These are phyloP conservation scores for Elaeis guineensis DNA, from an alignment of 176 grass and related monocot species.

Conservation along the genomic window DNA sequence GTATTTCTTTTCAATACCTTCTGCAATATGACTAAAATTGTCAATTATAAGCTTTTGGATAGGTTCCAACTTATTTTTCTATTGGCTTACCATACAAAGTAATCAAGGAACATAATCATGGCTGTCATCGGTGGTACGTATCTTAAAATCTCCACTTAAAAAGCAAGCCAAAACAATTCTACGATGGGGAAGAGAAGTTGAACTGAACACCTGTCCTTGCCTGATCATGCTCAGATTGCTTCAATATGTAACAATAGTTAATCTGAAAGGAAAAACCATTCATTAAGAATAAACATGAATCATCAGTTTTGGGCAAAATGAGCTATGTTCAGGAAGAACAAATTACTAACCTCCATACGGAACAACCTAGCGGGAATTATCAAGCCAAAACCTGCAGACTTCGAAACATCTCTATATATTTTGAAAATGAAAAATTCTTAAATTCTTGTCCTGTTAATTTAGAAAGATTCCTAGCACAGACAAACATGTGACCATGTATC, in stretches of 20 bases:
- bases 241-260: slow-evolving; percentile 88
- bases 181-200: slow-evolving; percentile 67
- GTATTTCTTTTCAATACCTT: too few species aligned
- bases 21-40: too few species aligned
- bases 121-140: too few species aligned
- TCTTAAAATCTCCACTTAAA: too few species aligned
- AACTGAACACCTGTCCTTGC: slow-evolving; percentile 86
- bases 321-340: neutral
- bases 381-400: slow-evolving; percentile 77
- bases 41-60: too few species aligned
- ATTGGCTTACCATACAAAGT: too few species aligned
- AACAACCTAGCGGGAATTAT: slow-evolving; percentile 81
- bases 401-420: slow-evolving; percentile 45
- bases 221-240: slow-evolving; percentile 67
- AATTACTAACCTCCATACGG: slow-evolving; percentile 58
- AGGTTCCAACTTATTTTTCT: too few species aligned
- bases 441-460: slow-evolving; percentile 54
- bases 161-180: too few species aligned
- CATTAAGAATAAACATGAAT: too few species aligned
- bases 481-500: slow-evolving; percentile 73
- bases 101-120: too few species aligned
- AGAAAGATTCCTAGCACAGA: slow-evolving; percentile 53
- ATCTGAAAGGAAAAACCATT: slow-evolving; percentile 38
- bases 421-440: slow-evolving; percentile 43
- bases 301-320: too few species aligned